Evolutionary conservation across 768 basidiomycete species (phyloP).

Genomic region (Agaricus subrufescens): DNA sequence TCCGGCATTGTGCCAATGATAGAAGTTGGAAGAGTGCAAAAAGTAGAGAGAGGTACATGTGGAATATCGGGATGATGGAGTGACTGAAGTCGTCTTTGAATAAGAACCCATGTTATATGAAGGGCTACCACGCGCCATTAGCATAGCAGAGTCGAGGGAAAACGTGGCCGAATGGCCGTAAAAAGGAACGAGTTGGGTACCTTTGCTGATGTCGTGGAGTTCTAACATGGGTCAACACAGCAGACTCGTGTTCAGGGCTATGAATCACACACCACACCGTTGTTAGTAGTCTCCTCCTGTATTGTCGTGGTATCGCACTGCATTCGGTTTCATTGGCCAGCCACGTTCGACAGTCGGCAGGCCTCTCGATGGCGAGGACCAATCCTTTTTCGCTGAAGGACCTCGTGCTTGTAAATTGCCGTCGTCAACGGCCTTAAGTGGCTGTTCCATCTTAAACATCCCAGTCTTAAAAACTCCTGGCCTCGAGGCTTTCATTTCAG

Average conservation of each 20-base stretch:
- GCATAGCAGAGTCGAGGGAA: background rate
- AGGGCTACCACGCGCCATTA: background rate
- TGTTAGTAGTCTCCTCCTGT: background rate
- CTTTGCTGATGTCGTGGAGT: background rate
- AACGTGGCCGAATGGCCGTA: background rate
- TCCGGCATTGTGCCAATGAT: background rate
- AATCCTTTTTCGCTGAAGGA: too few relatives aligned
- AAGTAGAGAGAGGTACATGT: background rate
- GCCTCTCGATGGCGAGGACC: too few relatives aligned
- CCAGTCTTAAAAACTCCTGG: too few relatives aligned
- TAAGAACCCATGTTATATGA: too few relatives aligned
- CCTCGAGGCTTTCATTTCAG: too few relatives aligned
- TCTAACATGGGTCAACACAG: constrained; percentile 8
- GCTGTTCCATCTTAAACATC: too few relatives aligned
- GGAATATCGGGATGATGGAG: background rate
- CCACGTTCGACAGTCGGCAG: too few relatives aligned
- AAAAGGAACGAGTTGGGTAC: constrained; percentile 1
- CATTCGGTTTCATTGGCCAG: too few relatives aligned
- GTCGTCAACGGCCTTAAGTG: too few relatives aligned
- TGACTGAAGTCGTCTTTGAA: too few relatives aligned
- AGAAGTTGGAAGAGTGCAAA: background rate
- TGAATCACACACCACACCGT: background rate
- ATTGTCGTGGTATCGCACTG: too few relatives aligned
- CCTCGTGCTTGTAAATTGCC: too few relatives aligned
- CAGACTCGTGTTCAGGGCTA: background rate